phyloP scores from a whole-genome alignment of 2,329 filamentous ascomycete genomes.

The Aspergillus caelatus region DNA sequence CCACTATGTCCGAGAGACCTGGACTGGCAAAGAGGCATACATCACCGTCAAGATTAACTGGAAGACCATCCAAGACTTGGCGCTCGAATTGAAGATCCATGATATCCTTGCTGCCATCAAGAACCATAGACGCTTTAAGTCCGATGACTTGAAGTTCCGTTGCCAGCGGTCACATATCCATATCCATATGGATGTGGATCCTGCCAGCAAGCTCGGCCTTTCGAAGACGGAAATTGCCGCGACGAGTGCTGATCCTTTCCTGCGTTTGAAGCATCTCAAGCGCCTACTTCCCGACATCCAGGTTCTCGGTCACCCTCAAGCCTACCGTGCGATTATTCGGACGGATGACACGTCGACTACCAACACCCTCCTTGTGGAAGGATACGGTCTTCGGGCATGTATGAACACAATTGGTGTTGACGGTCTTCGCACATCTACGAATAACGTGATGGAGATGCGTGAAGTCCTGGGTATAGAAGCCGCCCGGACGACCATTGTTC shows the following conservation, averaged over 20 bases:
- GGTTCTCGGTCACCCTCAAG: slow-evolving; percentile 86
- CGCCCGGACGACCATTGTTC: slow-evolving; percentile 82
- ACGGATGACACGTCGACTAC: slow-evolving; percentile 70
- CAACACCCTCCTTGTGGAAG: slow-evolving; percentile 82
- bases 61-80: slow-evolving; percentile 75
- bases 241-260: slow-evolving; percentile 48
- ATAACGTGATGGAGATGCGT: slow-evolving; percentile 86
- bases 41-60: slow-evolving; percentile 82
- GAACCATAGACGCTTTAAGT: slow-evolving; percentile 75
- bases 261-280: slow-evolving; percentile 80
- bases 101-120: slow-evolving; percentile 79
- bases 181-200: slow-evolving; percentile 64
- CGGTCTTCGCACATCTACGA: slow-evolving; percentile 72
- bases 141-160: slow-evolving; percentile 65
- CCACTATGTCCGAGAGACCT: slow-evolving; percentile 82
- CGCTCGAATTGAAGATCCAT: slow-evolving; percentile 72
- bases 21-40: slow-evolving; percentile 74
- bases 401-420: slow-evolving; percentile 94
- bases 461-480: slow-evolving; percentile 94
- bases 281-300: slow-evolving; percentile 79
- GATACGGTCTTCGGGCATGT: slow-evolving; percentile 84
- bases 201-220: slow-evolving; percentile 35
- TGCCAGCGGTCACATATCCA: slow-evolving; percentile 61
- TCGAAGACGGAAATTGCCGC: slow-evolving; percentile 47
- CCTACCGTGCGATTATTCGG: slow-evolving; percentile 84